Conservation (phyloP, 495 filamentous ascomycete genomes). For the Penicillium robsamsonii region DNA sequence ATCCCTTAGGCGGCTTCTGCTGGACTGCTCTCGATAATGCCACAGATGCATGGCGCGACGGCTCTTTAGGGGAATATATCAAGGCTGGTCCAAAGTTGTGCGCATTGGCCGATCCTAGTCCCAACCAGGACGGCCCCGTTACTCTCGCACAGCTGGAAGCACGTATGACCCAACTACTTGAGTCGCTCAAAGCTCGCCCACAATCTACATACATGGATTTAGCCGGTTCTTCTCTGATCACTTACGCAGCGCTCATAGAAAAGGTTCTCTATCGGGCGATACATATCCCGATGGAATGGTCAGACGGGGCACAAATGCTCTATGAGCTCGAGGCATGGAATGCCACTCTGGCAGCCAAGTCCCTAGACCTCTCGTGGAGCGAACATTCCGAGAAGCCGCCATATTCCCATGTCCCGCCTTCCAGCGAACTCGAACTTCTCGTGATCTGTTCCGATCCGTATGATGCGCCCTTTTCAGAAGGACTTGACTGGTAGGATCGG, state of each 20-base stretch:
- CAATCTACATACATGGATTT: conserved; percentile 18
- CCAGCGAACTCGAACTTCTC: conserved; percentile 13
- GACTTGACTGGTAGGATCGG: conserved; percentile 18
- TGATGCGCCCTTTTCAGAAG: conserved; percentile 19
- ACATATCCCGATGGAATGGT: conserved; percentile 18
- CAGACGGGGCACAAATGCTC: conserved; percentile 14
- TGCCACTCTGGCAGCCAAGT: conserved; percentile 16
- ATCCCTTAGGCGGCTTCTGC: conserved; percentile 18
- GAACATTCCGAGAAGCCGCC: background rate
- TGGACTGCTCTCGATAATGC: conserved; percentile 23
- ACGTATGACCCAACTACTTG: conserved; percentile 13
- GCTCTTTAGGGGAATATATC: conserved; percentile 22
- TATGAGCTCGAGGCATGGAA: conserved; percentile 20
- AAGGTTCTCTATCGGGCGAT: conserved; percentile 11
- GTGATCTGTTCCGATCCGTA: conserved; percentile 22
- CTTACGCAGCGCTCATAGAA: conserved; percentile 17
- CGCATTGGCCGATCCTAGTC: conserved; percentile 14
- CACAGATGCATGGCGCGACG: conserved; percentile 20
- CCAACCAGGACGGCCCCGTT: conserved; percentile 5
- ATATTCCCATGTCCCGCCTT: background rate
- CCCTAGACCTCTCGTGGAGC: conserved; percentile 15
- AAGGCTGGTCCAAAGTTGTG: conserved; percentile 17
- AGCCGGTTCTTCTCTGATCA: conserved; percentile 18
- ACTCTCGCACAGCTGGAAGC: conserved; percentile 13
- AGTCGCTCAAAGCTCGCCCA: conserved; percentile 16